Evolutionary conservation across 164 flowering plant genomes (phyloP).

Genomic region (Akebia trifoliata): DNA sequence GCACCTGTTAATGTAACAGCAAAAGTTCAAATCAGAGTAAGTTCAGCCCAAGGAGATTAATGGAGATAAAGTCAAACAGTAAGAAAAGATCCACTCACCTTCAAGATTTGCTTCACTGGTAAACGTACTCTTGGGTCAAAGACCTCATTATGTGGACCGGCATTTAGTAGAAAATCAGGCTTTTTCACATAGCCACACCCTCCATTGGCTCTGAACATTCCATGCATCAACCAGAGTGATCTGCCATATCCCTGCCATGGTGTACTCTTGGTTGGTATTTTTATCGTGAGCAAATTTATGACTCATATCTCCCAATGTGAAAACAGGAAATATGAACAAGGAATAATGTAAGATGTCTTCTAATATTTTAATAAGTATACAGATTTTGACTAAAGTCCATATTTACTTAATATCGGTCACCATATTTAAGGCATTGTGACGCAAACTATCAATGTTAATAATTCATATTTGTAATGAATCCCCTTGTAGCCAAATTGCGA

Average conservation of each 20-base stretch:
- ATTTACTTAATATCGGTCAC: too few species aligned
- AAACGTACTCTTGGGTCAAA: constrained; percentile 34
- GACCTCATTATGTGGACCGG: constrained; percentile 23
- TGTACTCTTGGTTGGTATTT: neutral
- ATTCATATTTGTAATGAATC: too few species aligned
- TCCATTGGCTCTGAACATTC: constrained; percentile 57
- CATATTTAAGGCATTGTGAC: too few species aligned
- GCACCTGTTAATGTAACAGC: constrained; percentile 29
- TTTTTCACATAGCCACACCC: constrained; percentile 58
- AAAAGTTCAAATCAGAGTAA: constrained; percentile 6
- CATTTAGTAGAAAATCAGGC: constrained; percentile 38
- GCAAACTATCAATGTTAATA: too few species aligned
- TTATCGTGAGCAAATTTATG: neutral
- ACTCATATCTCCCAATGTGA: neutral
- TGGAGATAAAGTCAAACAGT: neutral
- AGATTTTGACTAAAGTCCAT: too few species aligned
- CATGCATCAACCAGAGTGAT: constrained; percentile 63
- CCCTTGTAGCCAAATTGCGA: too few species aligned
- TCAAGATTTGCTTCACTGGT: constrained; percentile 39
- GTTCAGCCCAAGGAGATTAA: neutral
- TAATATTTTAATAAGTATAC: too few species aligned
- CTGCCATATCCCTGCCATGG: constrained; percentile 40
- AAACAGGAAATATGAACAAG: neutral
- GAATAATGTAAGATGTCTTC: neutral
- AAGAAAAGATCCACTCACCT: constrained; percentile 23